These are phyloP conservation scores for Pichia sp. DNA, from an alignment of 1,139 yeast species.

Conservation along the genomic window DNA sequence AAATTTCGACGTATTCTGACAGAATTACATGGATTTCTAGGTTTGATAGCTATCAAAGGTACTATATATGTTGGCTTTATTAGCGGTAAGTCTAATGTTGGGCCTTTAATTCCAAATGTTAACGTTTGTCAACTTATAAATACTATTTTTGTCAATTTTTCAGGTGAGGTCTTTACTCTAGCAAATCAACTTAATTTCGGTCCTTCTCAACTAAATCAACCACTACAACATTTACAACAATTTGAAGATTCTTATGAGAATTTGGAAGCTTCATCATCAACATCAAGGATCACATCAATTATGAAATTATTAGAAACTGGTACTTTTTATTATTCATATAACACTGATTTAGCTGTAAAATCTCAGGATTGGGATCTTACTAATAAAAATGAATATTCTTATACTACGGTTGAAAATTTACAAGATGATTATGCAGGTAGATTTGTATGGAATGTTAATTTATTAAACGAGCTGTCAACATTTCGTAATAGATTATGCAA, in stretches of 20 bases:
- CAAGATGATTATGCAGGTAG: conserved; percentile 42
- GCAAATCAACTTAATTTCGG: background rate
- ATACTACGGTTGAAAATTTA: conserved; percentile 17
- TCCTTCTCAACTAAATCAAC: background rate
- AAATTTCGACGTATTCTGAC: conserved; percentile 22
- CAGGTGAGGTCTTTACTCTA: conserved; percentile 36
- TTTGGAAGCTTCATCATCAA: conserved; percentile 7
- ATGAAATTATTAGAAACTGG: conserved; percentile 55
- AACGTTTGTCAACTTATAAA: conserved; percentile 46
- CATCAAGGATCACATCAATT: conserved; percentile 42
- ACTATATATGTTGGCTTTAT: conserved; percentile 53
- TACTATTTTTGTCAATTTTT: conserved; percentile 59
- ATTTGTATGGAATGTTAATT: conserved; percentile 61
- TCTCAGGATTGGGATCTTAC: conserved; percentile 47
- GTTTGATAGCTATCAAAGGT: conserved; percentile 50
- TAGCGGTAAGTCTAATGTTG: conserved; percentile 50
- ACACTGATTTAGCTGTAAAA: conserved; percentile 59
- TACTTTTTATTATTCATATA: conserved; percentile 57
- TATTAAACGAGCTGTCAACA: conserved; percentile 51
- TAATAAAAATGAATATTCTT: conserved; percentile 1
- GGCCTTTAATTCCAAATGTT: conserved; percentile 52
- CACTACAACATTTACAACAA: conserved; percentile 6
- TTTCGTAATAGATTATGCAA: conserved; percentile 52
- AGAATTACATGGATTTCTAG: conserved; percentile 51
- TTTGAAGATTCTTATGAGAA: conserved; percentile 8